Evolutionary conservation across 306 rosid genomes (phyloP).

Genomic region (Neltuma alba): DNA sequence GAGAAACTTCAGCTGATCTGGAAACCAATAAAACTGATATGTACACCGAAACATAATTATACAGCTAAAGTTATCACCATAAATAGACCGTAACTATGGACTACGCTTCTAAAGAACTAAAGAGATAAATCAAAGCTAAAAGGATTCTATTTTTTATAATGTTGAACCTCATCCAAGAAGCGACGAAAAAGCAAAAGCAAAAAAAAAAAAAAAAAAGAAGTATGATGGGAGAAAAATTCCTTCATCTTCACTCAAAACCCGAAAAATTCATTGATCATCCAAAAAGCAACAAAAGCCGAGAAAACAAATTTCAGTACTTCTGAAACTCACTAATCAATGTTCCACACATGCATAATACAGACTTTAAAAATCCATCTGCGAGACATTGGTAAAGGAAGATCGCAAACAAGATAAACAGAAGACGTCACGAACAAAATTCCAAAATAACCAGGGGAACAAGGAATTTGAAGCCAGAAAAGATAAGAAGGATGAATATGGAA

Average conservation of each 20-base stretch:
- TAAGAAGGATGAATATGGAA: neutral
- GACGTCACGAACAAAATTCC: neutral
- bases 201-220: neutral
- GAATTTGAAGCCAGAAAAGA: neutral
- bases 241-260: neutral
- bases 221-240: slow-evolving; percentile 9
- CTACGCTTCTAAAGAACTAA: neutral
- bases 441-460: slow-evolving; percentile 8
- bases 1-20: slow-evolving; percentile 36
- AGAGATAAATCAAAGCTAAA: neutral
- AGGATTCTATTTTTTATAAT: neutral
- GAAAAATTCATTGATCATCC: slow-evolving; percentile 24
- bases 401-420: neutral
- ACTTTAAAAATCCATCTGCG: neutral
- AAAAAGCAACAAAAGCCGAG: slow-evolving; percentile 19
- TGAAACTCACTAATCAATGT: neutral
- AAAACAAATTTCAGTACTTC: neutral
- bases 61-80: neutral
- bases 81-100: neutral
- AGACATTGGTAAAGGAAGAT: neutral
- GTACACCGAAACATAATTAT: slow-evolving; percentile 26
- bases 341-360: neutral
- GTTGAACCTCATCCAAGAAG: neutral
- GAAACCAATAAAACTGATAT: neutral
- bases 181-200: neutral